Conservation (phyloP, 352 stramenopile genomes). For the Salisapilia sapeloensis region DNA sequence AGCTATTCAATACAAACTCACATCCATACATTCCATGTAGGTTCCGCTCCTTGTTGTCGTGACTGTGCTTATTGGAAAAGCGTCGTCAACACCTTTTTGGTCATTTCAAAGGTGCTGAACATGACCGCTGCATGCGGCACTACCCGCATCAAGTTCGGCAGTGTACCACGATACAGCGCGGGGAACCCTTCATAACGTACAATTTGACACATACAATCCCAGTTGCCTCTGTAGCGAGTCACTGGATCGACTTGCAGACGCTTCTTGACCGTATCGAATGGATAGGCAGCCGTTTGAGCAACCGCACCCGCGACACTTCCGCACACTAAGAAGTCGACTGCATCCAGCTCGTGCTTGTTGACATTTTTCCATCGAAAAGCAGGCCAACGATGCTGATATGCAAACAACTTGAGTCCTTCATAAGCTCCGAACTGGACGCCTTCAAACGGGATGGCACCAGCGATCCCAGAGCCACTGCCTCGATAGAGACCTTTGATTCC, state of each 20-base stretch:
- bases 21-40: too few relatives aligned
- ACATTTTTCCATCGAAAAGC: slow-evolving; percentile 39
- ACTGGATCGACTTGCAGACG: slow-evolving; percentile 43
- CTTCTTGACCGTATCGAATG: slow-evolving; percentile 77
- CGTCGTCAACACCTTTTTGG: too few relatives aligned
- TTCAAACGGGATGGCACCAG: slow-evolving; percentile 63
- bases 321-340: slow-evolving; percentile 61
- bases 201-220: slow-evolving; percentile 57
- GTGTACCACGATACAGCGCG: slow-evolving; percentile 55
- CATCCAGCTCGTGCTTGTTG: slow-evolving; percentile 50
- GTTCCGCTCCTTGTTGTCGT: too few relatives aligned
- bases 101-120: slow-evolving; percentile 72
- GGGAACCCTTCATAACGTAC: slow-evolving; percentile 47
- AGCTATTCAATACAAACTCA: too few relatives aligned
- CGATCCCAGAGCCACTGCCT: slow-evolving; percentile 37
- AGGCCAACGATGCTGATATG: slow-evolving; percentile 25
- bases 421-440: slow-evolving; percentile 76
- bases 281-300: slow-evolving; percentile 70
- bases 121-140: slow-evolving; percentile 70
- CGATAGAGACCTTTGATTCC: slow-evolving; percentile 56
- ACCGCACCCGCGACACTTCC: slow-evolving; percentile 50
- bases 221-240: slow-evolving; percentile 38
- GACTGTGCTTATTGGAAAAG: too few relatives aligned
- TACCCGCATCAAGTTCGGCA: slow-evolving; percentile 64
- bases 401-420: slow-evolving; percentile 54